Percentiles rank a stretch among this genome's conserved stretches.
Conservation (phyloP, 2,329 filamentous ascomycete genomes). For the Xylariaceae sp. region DNA sequence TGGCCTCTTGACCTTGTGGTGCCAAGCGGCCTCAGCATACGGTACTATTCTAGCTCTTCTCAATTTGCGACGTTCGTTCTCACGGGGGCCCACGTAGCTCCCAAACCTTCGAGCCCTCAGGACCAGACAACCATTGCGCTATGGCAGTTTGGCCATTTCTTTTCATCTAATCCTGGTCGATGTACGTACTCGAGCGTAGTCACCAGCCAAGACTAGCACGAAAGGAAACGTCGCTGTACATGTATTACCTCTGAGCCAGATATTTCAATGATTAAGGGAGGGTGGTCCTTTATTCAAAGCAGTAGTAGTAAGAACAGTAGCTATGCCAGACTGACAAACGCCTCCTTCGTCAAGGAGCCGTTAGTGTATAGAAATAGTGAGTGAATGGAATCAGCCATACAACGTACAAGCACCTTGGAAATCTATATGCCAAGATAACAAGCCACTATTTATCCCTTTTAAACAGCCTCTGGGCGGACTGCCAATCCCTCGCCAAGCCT, state of each 20-base stretch:
- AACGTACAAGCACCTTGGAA: too few relatives aligned
- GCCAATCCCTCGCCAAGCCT: background rate
- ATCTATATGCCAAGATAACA: too few relatives aligned
- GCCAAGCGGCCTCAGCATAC: background rate
- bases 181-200: background rate
- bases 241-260: conserved; percentile 9
- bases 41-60: background rate
- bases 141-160: background rate
- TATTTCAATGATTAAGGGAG: background rate
- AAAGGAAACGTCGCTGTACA: background rate
- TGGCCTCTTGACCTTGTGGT: conserved; percentile 9
- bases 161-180: conserved; percentile 6
- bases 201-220: conserved; percentile 9
- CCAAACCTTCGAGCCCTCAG: too few relatives aligned
- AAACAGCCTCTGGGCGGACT: background rate
- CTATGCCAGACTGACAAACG: too few relatives aligned
- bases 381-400: too few relatives aligned
- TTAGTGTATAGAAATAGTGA: too few relatives aligned
- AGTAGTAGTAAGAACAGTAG: background rate
- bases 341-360: too few relatives aligned
- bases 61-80: background rate
- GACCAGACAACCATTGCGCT: background rate
- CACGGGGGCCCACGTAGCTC: too few relatives aligned
- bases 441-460: too few relatives aligned
- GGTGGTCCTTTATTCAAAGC: background rate